A percentile compares a stretch with the other conserved stretches of the same genome.
phyloP scores from a whole-genome alignment of 2,329 filamentous ascomycete species.

The Trichoderma sp. region DNA sequence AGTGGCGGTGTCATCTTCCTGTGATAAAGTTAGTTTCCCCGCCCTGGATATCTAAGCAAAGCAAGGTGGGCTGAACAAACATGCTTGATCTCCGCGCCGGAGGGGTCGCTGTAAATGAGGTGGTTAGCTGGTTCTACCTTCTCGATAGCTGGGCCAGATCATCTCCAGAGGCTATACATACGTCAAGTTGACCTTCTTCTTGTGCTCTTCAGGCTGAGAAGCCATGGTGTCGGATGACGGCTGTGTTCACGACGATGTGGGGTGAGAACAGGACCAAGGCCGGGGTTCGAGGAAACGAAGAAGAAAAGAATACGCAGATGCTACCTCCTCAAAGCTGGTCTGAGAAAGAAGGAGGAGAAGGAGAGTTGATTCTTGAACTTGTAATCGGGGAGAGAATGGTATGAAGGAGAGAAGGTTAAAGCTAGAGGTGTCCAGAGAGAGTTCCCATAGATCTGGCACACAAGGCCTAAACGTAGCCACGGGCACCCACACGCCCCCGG shows the following conservation, averaged over 20 bases:
- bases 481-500: constrained; percentile 15
- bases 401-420: constrained; percentile 23
- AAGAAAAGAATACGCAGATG: background rate
- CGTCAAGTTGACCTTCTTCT: constrained; percentile 83
- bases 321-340: background rate
- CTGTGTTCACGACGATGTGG: constrained; percentile 17
- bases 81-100: constrained; percentile 81
- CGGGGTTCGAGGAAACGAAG: constrained; percentile 14
- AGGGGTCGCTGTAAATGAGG: constrained; percentile 66
- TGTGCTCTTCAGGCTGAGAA: constrained; percentile 64
- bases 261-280: constrained; percentile 27
- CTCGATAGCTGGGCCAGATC: background rate
- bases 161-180: constrained; percentile 45
- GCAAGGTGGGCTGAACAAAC: constrained; percentile 51
- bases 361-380: constrained; percentile 2
- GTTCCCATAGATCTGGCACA: constrained; percentile 11
- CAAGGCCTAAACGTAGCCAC: constrained; percentile 15
- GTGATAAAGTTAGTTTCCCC: constrained; percentile 31
- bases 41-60: constrained; percentile 21
- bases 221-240: constrained; percentile 60
- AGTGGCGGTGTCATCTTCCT: constrained; percentile 89
- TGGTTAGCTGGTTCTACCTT: constrained; percentile 37
- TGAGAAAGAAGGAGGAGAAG: background rate
- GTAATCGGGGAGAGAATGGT: constrained; percentile 1
- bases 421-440: constrained; percentile 23